Base-by-base conservation (phyloP, 441 rosid species). In the Arabidopsis lyrata region DNA sequence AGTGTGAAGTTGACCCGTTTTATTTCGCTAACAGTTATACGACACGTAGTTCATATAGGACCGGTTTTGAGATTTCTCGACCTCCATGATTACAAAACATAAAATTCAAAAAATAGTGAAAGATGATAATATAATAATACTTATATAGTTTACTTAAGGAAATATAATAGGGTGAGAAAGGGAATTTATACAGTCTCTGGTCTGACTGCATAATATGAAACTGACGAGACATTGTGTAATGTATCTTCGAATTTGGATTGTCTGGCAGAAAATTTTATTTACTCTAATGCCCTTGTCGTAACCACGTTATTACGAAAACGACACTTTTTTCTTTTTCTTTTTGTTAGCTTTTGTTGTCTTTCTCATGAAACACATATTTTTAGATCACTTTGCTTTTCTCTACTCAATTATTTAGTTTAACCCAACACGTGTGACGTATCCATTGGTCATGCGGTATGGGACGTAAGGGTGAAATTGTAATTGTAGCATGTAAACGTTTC, bases 201-300 rank as follows among this genome's bases (percentile, higher is more conserved):
- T 53, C 75, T 72, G 70, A 70, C 80, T 80, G 64, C 68, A 69
- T 55, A 71, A 39, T 55, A 76, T 80, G 89, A 85, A 81, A 88
- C 86, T 75, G 97, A 86, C 92, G 66, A 81, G 79, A 86, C 90
- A 73, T 76, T 73, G 63, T 59, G 61, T 66, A 71, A 71, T 72
- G 81, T 74, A 90, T 88, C 88, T 81, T 81, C 85, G 86, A 70
- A 36, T 87, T 91, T 70, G 87, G 97, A 93, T 91, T 90, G 82
- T 81, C 93, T 94, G 93, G 84, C 93, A 85, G n/a, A 8, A 0
- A 5, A 34, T 48, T 5, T 39, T 14, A 42, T 34, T 29, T 29
- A 24, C 63, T 57, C 32, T 83, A 73, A 58, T 44, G 79, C 67
- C 86, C 84, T 71, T 8, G 5, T 16, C 12, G 41, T 7, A 15